Conservation (phyloP, 257 asterid species). For the Salvia splendens region DNA sequence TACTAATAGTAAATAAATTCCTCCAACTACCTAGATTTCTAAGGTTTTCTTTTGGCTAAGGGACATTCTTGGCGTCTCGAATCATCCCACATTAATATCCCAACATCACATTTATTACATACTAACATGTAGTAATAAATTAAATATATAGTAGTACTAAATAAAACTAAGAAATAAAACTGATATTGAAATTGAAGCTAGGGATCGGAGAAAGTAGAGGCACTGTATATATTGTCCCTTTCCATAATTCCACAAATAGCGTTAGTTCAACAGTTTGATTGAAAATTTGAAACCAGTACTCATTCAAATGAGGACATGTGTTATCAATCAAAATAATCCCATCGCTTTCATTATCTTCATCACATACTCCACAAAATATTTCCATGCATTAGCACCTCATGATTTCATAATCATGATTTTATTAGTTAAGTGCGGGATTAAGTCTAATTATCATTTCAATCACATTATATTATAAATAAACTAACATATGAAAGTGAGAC, state of each 20-base stretch:
- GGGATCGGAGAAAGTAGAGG: not conserved
- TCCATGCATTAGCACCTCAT: not conserved
- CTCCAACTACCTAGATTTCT: conserved; percentile 16
- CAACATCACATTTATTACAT: conserved; percentile 9
- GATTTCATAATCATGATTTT: conserved; percentile 27
- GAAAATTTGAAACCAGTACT: not conserved
- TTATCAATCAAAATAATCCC: not conserved
- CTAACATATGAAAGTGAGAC: too few species aligned
- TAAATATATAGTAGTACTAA: too few species aligned
- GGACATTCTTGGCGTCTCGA: not conserved
- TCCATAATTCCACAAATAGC: not conserved
- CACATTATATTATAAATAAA: too few species aligned
- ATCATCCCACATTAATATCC: conserved; percentile 2
- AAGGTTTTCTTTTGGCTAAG: not conserved
- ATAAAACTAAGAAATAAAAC: too few species aligned
- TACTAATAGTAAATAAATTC: not conserved
- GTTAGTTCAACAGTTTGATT: conserved; percentile 23
- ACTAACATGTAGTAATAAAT: too few species aligned
- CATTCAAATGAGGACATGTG: conserved; percentile 26
- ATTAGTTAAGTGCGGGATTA: not conserved
- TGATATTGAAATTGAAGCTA: not conserved
- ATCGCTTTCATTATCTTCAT: conserved; percentile 17
- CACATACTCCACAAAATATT: not conserved
- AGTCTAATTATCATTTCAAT: not conserved
- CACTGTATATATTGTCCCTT: not conserved